Evolutionary conservation across 805 yeast genomes (phyloP), one percentile per base, ranked within the genome.

Genomic region (Ogataea henricii): DNA sequence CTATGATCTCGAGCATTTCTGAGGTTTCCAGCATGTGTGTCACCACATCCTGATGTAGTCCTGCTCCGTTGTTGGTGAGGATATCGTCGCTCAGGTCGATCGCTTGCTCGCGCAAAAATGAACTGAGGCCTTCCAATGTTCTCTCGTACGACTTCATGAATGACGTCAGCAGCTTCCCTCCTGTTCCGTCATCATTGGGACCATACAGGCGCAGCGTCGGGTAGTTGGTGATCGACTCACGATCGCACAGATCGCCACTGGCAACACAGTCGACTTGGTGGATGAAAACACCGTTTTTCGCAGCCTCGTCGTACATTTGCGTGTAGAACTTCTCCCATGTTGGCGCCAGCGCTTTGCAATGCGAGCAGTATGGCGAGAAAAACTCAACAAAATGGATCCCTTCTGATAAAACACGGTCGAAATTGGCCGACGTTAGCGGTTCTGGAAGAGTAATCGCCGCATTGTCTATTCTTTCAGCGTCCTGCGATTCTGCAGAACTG

Each of bases 301-400:
- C 74, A 32, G 79, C 82, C 33, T 78, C 81, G 8, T 66, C 63
- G 30, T 73, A 65, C 56, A 79, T 77, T 3, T 66, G 63, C 20
- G 70, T 57, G 68, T 81, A 87, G 0, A 92, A 77, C 47, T 76
- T 72, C 49, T 81, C 77, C 97, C 98, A 94, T 6, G 70, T 74
- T 1, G 99, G 98, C 2, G 88, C 94, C 45, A 94, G 69, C 6
- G 69, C 73, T 52, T 71, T 77, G 69, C 99, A 94, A 67, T 92
- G 98, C 6, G 71, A 64, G 64, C 99, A 94, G 59, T 84, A 84
- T 0, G 99, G 99, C 26, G 96, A 89, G 63, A 69, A 94, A 67
- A 89, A 91, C 68, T 92, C 97, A 27, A 92, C 83, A 60, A 92
- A 75, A 59, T 90, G 85, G 17, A 83, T 68, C 2, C 85, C 85